Evolutionary conservation across 2,329 filamentous ascomycete genomes (phyloP), one percentile per base, ranked within the genome.

Genomic region (Talaromyces rugulosus): DNA sequence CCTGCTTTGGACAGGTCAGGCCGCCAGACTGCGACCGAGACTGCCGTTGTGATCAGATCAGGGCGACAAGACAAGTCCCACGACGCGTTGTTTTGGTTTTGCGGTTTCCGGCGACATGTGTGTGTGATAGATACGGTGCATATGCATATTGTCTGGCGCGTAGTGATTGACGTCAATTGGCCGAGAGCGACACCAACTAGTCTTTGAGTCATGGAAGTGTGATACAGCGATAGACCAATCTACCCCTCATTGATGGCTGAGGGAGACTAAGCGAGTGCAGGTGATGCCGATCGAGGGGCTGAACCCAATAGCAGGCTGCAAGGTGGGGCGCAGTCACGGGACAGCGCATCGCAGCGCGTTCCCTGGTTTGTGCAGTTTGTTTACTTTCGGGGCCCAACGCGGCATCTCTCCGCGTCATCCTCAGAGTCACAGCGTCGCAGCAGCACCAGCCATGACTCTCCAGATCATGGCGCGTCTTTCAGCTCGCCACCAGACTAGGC

Each of bases 61-160:
- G 8, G n/a, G 44, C 23, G 50, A 30, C 50, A 12, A 12, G 50
- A 30, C 50, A 9, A n/a, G 11, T 16, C 9, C 30, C 31, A 30
- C 27, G 30, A 53, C 50, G 50, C 50, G 50, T 53, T 53, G 50
- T 53, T 53, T 53, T 53, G 50, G 50, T 53, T 53, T 53, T 53
- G 50, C 50, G 4, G 50, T 53, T 53, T 53, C 16, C 27, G 50
- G 30, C 12, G 44, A 16, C 9, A 8, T n/a, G 23, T 2, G 50
- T 5, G 28, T 31, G 50, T 52, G 50, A 52, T 31, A 18, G 30
- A 16, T 31, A n/a, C 7, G 5, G n/a, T 51, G 47, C 12, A 51
- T 30, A 31, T 53, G 50, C 50, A 52, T 31, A 5, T 23, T 23
- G 23, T 23, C 23, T 23, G 23, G 27, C 28, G 44, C 44, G 7